Conservation (phyloP, 2,329 filamentous ascomycete genomes). For the Cadophora malorum region DNA sequence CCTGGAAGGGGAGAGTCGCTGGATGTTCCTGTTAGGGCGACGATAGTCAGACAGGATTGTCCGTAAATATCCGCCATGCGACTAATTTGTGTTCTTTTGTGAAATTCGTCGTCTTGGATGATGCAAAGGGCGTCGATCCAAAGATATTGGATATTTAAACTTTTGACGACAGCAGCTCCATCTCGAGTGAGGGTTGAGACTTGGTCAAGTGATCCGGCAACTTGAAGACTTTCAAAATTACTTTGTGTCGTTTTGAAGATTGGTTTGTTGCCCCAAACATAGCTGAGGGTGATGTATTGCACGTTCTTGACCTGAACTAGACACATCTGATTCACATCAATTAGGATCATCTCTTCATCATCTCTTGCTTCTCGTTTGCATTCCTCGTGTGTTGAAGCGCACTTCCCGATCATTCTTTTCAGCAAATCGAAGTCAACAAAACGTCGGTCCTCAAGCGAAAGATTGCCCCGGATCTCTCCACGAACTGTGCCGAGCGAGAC, state of each 20-base stretch:
- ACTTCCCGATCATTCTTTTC: background rate
- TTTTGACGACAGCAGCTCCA: conserved; percentile 2
- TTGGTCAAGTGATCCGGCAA: background rate
- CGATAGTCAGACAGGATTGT: conserved; percentile 7
- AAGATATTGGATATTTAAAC: background rate
- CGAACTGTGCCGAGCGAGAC: conserved; percentile 6
- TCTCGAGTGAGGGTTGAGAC: conserved; percentile 6
- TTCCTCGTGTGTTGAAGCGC: background rate
- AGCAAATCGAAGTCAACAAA: conserved; percentile 1
- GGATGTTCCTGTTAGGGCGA: conserved; percentile 4
- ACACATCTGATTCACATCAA: conserved; percentile 11
- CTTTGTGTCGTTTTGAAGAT: background rate
- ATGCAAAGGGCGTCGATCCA: conserved; percentile 8
- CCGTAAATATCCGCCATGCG: conserved; percentile 17
- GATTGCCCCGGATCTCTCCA: conserved; percentile 1
- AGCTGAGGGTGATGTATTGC: conserved; percentile 14
- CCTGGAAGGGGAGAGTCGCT: conserved; percentile 8
- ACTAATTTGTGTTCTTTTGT: conserved; percentile 8
- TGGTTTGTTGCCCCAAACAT: conserved; percentile 16
- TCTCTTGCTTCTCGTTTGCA: background rate
- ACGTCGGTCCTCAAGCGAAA: background rate
- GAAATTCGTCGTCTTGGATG: conserved; percentile 8
- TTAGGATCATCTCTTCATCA: background rate
- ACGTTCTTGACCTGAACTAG: background rate
- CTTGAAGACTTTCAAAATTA: background rate